Evolutionary conservation across 768 basidiomycete species (phyloP).

Genomic region (Psilocybe azurescens): DNA sequence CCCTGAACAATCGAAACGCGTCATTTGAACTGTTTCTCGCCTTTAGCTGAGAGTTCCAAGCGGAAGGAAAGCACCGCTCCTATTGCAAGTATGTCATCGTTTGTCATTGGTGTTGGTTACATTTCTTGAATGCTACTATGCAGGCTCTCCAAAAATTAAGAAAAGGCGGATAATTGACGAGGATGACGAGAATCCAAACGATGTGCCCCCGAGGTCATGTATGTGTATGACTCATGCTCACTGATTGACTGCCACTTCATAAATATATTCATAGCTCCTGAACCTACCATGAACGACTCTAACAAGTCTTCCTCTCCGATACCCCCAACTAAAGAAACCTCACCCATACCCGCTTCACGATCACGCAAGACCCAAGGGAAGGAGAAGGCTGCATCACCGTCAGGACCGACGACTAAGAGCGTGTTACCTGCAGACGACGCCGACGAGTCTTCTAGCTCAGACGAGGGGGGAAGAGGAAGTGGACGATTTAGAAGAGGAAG

Average conservation of each 20-base stretch:
- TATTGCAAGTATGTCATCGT: slow-evolving; percentile 17
- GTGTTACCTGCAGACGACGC: slow-evolving; percentile 24
- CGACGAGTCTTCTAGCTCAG: slow-evolving; percentile 28
- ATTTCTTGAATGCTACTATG: slow-evolving; percentile 3
- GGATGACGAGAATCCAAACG: slow-evolving; percentile 50
- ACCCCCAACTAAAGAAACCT: slow-evolving; percentile 1
- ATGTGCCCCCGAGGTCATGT: slow-evolving; percentile 10
- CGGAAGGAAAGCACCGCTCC: slow-evolving; percentile 34
- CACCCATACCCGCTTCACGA: slow-evolving; percentile 1
- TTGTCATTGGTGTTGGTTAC: neutral
- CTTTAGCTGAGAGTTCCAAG: slow-evolving; percentile 46
- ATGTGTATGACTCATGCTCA: neutral
- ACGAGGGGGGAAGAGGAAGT: slow-evolving; percentile 33
- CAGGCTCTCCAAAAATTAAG: slow-evolving; percentile 47
- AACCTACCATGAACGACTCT: neutral
- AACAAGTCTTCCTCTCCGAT: neutral
- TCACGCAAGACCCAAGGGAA: slow-evolving; percentile 21
- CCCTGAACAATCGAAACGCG: neutral
- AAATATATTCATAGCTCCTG: neutral
- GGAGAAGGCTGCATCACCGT: slow-evolving; percentile 11
- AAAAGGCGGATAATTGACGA: slow-evolving; percentile 59
- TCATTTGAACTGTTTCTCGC: neutral
- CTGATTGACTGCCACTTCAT: neutral
- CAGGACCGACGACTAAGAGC: slow-evolving; percentile 20
- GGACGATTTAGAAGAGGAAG: slow-evolving; percentile 34